These are phyloP conservation scores for Austroboletus eburneus DNA, from an alignment of 768 basidiomycete genomes.

Conservation along the genomic window DNA sequence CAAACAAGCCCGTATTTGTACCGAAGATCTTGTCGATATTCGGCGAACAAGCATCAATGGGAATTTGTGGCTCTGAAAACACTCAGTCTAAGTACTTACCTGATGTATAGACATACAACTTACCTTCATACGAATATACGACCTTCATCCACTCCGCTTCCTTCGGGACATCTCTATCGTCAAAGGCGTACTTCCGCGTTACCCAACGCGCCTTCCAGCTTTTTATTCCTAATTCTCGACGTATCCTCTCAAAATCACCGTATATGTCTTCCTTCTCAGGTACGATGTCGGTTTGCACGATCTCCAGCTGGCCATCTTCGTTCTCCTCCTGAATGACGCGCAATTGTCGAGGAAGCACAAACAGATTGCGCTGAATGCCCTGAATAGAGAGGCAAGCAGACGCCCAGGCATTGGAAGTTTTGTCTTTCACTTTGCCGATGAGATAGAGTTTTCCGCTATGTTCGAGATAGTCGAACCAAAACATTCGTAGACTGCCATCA, in stretches of 20 bases:
- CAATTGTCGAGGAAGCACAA: conserved; percentile 73
- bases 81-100: background rate
- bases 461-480: conserved; percentile 95
- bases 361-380: conserved; percentile 86
- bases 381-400: conserved; percentile 87
- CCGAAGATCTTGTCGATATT: conserved; percentile 89
- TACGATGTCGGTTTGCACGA: conserved; percentile 69
- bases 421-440: conserved; percentile 88
- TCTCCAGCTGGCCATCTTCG: conserved; percentile 28
- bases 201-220: conserved; percentile 83
- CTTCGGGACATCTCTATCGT: conserved; percentile 65
- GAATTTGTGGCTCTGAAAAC: conserved; percentile 45
- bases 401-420: conserved; percentile 57
- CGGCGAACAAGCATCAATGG: conserved; percentile 67
- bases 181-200: conserved; percentile 88
- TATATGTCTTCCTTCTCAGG: conserved; percentile 72
- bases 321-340: conserved; percentile 41
- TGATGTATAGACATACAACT: conserved; percentile 17
- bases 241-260: conserved; percentile 75
- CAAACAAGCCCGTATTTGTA: conserved; percentile 89
- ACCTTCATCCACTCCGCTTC: conserved; percentile 93
- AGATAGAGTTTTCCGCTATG: conserved; percentile 81
- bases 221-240: conserved; percentile 68
- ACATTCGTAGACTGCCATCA: conserved; percentile 86
- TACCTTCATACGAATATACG: conserved; percentile 84